These are phyloP conservation scores for Eimeria falciformis DNA, from an alignment of 169 alveolate species.

Conservation along the genomic window DNA sequence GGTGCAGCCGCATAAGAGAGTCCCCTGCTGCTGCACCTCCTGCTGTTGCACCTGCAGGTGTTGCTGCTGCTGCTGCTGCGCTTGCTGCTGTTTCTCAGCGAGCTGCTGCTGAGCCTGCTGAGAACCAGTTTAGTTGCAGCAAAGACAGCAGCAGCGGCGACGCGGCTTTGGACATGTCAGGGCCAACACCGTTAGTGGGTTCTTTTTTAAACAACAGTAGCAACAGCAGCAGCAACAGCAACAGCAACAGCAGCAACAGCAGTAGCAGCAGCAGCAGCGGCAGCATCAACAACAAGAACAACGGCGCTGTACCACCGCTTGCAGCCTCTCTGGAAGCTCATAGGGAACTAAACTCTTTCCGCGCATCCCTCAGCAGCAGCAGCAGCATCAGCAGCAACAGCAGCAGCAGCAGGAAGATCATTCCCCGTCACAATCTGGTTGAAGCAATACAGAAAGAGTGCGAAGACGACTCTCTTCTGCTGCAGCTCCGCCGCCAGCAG, in stretches of 20 bases:
- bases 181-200: too few species aligned
- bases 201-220: background rate
- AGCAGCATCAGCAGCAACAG: conserved; percentile 22
- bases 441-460: conserved; percentile 40
- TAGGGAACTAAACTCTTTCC: background rate
- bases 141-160: background rate
- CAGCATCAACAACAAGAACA: background rate
- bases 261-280: background rate
- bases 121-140: background rate
- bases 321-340: background rate
- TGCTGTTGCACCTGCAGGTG: background rate
- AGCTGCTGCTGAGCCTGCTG: too few species aligned
- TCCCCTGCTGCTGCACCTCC: background rate
- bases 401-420: background rate
- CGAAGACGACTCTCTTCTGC: conserved; percentile 14
- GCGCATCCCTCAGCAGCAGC: background rate
- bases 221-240: background rate
- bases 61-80: background rate
- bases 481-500: conserved; percentile 27
- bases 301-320: background rate
- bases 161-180: too few species aligned
- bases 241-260: background rate
- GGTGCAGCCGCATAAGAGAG: conserved; percentile 54
- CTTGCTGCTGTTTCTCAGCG: too few species aligned
- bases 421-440: background rate